Evolutionary conservation across 2,329 filamentous ascomycete species (phyloP).

Genomic region (Xylaria sp.): DNA sequence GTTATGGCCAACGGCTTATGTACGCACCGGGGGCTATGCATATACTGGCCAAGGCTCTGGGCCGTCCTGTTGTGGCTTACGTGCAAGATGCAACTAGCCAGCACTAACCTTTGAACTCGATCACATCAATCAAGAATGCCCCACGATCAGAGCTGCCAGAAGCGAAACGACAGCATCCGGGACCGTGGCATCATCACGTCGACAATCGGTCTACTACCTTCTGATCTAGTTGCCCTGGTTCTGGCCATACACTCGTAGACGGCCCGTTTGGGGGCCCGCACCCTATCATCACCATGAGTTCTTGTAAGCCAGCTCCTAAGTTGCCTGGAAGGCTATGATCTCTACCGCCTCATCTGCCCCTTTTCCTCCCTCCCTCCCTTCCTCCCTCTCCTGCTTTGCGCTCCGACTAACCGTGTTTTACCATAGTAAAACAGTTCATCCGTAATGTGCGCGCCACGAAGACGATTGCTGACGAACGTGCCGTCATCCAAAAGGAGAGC

Average conservation of each 20-base stretch:
- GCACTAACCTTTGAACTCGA: slow-evolving; percentile 21
- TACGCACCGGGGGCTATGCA: neutral
- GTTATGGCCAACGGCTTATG: neutral
- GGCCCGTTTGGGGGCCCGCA: slow-evolving; percentile 47
- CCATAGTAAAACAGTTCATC: slow-evolving; percentile 97
- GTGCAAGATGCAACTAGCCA: slow-evolving; percentile 22
- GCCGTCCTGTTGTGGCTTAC: slow-evolving; percentile 19
- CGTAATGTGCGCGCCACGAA: slow-evolving; percentile 98
- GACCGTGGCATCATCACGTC: slow-evolving; percentile 10
- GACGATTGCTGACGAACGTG: slow-evolving; percentile 98
- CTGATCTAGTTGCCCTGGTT: slow-evolving; percentile 20
- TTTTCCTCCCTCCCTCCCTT: neutral
- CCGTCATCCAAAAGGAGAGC: slow-evolving; percentile 98
- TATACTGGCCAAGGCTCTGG: neutral
- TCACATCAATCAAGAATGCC: slow-evolving; percentile 25
- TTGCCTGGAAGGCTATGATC: neutral
- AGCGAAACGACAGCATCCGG: slow-evolving; percentile 23
- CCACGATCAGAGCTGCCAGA: slow-evolving; percentile 24
- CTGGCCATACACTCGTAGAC: slow-evolving; percentile 46
- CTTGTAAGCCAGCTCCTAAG: slow-evolving; percentile 43
- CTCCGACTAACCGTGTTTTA: slow-evolving; percentile 13
- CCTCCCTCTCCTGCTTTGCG: neutral
- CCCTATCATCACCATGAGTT: slow-evolving; percentile 48
- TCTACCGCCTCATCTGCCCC: neutral
- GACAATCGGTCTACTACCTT: slow-evolving; percentile 15